Evolutionary conservation across 2,329 filamentous ascomycete genomes (phyloP).

Genomic region (Colletotrichum sp.): DNA sequence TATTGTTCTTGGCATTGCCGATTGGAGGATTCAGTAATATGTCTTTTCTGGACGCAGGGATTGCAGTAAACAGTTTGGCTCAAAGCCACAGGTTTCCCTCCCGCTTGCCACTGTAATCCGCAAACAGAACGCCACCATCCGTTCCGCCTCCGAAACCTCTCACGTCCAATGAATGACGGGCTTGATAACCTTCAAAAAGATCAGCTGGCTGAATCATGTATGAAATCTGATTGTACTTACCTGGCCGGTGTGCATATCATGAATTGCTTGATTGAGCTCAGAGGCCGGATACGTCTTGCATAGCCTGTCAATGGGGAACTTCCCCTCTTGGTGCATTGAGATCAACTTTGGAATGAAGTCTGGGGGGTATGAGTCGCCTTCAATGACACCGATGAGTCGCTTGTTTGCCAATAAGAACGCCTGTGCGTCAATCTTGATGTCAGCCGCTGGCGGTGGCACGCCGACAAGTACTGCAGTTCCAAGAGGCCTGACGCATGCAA

Average conservation of each 20-base stretch:
- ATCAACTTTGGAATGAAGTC: conserved; percentile 7
- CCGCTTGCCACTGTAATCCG: background rate
- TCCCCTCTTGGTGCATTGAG: conserved; percentile 8
- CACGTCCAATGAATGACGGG: conserved; percentile 1
- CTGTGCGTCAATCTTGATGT: conserved; percentile 11
- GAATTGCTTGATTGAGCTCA: conserved; percentile 7
- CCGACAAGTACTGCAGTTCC: conserved; percentile 5
- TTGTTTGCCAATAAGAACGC: conserved; percentile 6
- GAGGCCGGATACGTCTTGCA: background rate
- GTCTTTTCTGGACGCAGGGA: background rate
- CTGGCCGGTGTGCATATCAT: conserved; percentile 4
- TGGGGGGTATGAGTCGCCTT: background rate
- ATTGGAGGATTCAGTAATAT: background rate
- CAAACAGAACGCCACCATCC: background rate
- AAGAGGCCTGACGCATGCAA: background rate
- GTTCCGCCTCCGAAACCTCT: background rate
- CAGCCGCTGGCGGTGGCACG: background rate
- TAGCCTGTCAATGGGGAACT: conserved; percentile 2
- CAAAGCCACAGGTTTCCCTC: background rate
- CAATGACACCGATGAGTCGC: background rate
- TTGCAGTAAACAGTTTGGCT: background rate
- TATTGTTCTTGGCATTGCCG: background rate
- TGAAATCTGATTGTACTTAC: background rate
- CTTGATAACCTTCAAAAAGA: background rate
- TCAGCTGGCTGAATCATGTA: background rate